Conservation (phyloP, 108 stramenopile species). For the Nitzschia sp. region DNA sequence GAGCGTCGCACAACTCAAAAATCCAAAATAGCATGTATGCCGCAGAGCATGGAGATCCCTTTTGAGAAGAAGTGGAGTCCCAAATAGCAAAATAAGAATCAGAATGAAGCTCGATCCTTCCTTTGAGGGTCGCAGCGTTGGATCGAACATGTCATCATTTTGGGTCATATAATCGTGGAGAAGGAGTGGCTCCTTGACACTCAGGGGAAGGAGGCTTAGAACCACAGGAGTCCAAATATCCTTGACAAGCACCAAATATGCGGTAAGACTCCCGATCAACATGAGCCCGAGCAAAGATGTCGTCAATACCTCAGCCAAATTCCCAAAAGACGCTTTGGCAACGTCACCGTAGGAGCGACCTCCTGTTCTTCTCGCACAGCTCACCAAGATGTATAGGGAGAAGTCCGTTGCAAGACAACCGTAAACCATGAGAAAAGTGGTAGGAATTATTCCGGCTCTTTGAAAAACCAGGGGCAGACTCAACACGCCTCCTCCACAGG, state of each 20-base stretch:
- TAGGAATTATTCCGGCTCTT: slow-evolving; percentile 65
- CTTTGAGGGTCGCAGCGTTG: neutral
- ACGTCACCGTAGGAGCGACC: slow-evolving; percentile 67
- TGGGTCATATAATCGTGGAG: neutral
- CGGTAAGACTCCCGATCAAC: slow-evolving; percentile 59
- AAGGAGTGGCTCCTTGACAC: slow-evolving; percentile 4
- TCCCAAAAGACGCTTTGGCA: slow-evolving; percentile 54
- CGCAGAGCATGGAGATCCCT: slow-evolving; percentile 68
- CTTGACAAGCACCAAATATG: slow-evolving; percentile 71
- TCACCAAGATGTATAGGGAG: slow-evolving; percentile 58
- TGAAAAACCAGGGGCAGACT: slow-evolving; percentile 78
- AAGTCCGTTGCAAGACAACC: slow-evolving; percentile 51
- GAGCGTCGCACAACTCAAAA: slow-evolving; percentile 49
- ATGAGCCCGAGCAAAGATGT: slow-evolving; percentile 49
- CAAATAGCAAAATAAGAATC: slow-evolving; percentile 31
- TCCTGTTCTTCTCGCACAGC: slow-evolving; percentile 60
- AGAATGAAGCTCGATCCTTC: slow-evolving; percentile 39
- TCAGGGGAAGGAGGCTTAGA: slow-evolving; percentile 1
- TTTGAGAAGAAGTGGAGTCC: slow-evolving; percentile 57
- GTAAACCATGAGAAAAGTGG: slow-evolving; percentile 55
- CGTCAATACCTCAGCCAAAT: slow-evolving; percentile 34
- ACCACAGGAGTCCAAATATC: slow-evolving; percentile 69
- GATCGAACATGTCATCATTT: slow-evolving; percentile 5
- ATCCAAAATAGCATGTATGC: slow-evolving; percentile 78
- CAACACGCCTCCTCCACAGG: slow-evolving; percentile 82